Evolutionary conservation across 169 alveolate species (phyloP).

Genomic region (Plasmodium berghei): DNA sequence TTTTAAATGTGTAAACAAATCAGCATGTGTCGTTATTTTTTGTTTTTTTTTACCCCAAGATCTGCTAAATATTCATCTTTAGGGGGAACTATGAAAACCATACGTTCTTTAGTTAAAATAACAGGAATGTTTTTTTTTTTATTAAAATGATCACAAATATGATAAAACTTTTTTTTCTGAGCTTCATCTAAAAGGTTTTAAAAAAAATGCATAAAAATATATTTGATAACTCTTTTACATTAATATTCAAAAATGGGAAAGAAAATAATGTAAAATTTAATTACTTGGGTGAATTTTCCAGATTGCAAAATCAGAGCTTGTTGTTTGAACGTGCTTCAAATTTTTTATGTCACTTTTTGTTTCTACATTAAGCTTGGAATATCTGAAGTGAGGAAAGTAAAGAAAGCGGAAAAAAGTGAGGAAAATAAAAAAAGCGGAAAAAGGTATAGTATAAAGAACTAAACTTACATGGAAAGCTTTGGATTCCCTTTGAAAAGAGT

Average conservation of each 20-base stretch:
- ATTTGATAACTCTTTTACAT: background rate
- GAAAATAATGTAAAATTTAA: background rate
- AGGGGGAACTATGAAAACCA: slow-evolving; percentile 36
- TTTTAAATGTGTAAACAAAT: background rate
- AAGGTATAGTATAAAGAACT: background rate
- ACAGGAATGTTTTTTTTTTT: slow-evolving; percentile 61
- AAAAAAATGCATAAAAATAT: background rate
- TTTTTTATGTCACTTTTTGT: slow-evolving; percentile 58
- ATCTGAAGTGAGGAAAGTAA: slow-evolving; percentile 3
- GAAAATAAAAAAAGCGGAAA: background rate
- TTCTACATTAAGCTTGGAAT: slow-evolving; percentile 54
- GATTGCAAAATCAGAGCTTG: slow-evolving; percentile 30
- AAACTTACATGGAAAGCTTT: slow-evolving; percentile 23
- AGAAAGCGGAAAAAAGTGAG: background rate
- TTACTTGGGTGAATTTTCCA: slow-evolving; percentile 69
- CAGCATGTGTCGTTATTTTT: background rate
- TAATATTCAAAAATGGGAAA: too few relatives aligned
- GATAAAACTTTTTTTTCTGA: slow-evolving; percentile 45
- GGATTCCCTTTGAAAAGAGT: slow-evolving; percentile 42
- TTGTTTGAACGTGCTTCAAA: slow-evolving; percentile 18
- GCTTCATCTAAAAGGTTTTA: background rate
- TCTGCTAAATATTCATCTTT: slow-evolving; percentile 55
- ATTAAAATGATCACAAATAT: slow-evolving; percentile 54
- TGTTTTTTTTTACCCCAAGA: slow-evolving; percentile 17
- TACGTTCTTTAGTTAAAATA: slow-evolving; percentile 17